Conservation (phyloP, 176 grass and related monocot genomes). For the Puccinellia tenuiflora region DNA sequence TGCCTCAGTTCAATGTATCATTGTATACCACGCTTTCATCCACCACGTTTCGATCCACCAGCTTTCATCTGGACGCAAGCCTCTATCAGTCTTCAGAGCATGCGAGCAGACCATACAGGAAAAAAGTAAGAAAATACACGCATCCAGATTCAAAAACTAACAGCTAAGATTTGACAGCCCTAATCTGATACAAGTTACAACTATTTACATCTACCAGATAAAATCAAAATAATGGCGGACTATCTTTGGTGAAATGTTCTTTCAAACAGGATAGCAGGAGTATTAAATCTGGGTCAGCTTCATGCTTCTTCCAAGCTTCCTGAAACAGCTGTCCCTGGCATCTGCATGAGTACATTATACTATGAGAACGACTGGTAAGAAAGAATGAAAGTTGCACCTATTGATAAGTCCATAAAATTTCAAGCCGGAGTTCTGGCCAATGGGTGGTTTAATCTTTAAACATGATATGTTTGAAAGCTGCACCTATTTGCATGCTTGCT, state of each 20-base stretch:
- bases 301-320: constrained; percentile 79
- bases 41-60: no score
- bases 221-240: constrained; percentile 15
- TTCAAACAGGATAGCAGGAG: constrained; percentile 56
- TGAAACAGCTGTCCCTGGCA: constrained; percentile 79
- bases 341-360: constrained; percentile 29
- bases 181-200: not conserved
- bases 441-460: not conserved
- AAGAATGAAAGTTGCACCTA: not conserved
- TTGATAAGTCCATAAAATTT: not conserved
- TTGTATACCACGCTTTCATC: no score
- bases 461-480: not conserved
- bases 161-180: not conserved
- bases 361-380: not conserved
- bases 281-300: constrained; percentile 58
- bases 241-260: constrained; percentile 13
- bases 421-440: not conserved
- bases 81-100: no score
- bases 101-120: not conserved
- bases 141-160: not conserved
- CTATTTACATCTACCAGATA: constrained; percentile 21
- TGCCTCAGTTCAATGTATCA: not conserved
- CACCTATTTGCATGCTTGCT: not conserved
- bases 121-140: not conserved
- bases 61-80: not conserved